phyloP scores from a whole-genome alignment of 2,329 filamentous ascomycete genomes.

The Mariannaea elegans region DNA sequence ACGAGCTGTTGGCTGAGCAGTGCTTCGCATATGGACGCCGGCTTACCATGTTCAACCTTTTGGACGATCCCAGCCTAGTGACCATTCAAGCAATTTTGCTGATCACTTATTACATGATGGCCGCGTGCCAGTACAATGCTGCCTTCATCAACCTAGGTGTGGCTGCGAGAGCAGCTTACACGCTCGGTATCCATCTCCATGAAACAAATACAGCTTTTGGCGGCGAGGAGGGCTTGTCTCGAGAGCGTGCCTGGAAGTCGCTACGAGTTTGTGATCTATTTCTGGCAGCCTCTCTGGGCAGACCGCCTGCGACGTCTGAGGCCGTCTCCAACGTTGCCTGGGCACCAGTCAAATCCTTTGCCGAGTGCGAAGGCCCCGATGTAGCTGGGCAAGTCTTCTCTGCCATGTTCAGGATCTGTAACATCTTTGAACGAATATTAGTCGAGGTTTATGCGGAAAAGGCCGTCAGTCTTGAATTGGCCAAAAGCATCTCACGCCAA shows the following conservation, averaged over 20 bases:
- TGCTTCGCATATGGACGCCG: constrained; percentile 5
- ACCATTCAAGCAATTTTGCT: neutral
- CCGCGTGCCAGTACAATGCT: constrained; percentile 6
- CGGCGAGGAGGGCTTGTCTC: neutral
- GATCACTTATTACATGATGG: constrained; percentile 2
- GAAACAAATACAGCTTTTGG: constrained; percentile 5
- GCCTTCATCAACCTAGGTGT: constrained; percentile 2
- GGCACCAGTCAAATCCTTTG: neutral
- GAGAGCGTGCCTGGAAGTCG: constrained; percentile 9
- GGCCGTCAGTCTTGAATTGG: constrained; percentile 6
- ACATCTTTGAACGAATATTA: constrained; percentile 4
- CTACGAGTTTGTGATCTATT: constrained; percentile 4
- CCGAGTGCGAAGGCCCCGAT: neutral
- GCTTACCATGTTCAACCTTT: neutral
- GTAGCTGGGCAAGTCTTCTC: constrained; percentile 1
- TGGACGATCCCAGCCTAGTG: neutral
- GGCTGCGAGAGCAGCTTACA: neutral
- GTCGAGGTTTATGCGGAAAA: constrained; percentile 5
- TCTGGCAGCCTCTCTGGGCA: constrained; percentile 2
- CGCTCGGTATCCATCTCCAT: constrained; percentile 2
- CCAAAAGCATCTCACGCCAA: constrained; percentile 2
- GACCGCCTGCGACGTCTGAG: constrained; percentile 1
- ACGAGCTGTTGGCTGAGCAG: neutral
- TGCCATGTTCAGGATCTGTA: constrained; percentile 12
- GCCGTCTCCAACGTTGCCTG: constrained; percentile 3